phyloP scores from a whole-genome alignment of 345 rosid species.

The Melaleuca quinquenervia region DNA sequence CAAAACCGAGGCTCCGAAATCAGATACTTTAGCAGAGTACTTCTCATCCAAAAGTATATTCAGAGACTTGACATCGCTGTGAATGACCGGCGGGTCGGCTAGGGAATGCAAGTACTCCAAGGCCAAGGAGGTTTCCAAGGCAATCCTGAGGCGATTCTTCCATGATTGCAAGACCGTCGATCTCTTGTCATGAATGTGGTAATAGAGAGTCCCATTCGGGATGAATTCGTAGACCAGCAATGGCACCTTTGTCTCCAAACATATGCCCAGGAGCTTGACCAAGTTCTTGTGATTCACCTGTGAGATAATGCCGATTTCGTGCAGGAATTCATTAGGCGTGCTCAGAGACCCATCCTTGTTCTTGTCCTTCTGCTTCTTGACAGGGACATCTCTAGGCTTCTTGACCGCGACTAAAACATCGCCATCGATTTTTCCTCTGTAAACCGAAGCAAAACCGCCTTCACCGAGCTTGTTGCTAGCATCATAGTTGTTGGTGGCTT shows the following conservation, averaged over 20 bases:
- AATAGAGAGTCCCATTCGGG: neutral
- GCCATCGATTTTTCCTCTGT: accelerated
- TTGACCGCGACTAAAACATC: accelerated
- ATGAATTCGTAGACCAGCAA: neutral
- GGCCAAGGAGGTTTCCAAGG: neutral
- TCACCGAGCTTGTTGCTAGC: neutral
- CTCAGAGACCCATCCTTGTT: accelerated
- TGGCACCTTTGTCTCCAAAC: neutral
- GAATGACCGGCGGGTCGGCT: neutral
- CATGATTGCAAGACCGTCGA: accelerated
- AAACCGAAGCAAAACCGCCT: neutral
- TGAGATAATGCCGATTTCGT: neutral
- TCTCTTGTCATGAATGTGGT: neutral
- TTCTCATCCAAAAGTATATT: neutral
- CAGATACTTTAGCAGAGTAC: neutral
- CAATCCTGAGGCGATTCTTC: neutral
- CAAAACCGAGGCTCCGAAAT: neutral
- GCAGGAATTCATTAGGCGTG: neutral
- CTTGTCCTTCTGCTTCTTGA: neutral
- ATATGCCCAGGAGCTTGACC: neutral
- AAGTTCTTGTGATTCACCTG: neutral
- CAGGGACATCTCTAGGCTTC: neutral
- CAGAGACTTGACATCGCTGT: neutral
- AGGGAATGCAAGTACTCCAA: neutral
- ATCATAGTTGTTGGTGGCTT: neutral